These are phyloP conservation scores for Termitomyces sp. DNA, from an alignment of 768 basidiomycete genomes.

Conservation along the genomic window DNA sequence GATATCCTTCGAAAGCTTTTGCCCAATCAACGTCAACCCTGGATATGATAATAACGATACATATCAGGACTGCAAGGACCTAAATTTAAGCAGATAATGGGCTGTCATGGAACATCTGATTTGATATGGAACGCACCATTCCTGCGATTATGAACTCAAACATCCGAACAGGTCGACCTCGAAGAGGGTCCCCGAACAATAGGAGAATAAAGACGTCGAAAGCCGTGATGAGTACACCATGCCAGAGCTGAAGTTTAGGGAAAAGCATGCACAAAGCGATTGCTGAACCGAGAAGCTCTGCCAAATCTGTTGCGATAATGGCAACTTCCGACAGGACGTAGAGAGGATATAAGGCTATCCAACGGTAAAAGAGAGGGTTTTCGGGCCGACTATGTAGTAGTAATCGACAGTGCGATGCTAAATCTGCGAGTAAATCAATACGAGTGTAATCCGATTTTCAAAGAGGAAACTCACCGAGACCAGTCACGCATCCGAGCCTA, in stretches of 20 bases:
- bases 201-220: constrained; percentile 68
- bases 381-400: constrained; percentile 60
- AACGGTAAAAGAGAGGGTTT: constrained; percentile 50
- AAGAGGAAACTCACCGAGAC: constrained; percentile 47
- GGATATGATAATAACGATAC: constrained; percentile 73
- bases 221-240: constrained; percentile 62
- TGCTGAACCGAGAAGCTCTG: constrained; percentile 77
- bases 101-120: not conserved
- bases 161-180: constrained; percentile 43
- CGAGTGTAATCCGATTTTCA: not conserved
- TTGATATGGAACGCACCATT: constrained; percentile 37
- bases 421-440: constrained; percentile 23
- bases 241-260: constrained; percentile 63
- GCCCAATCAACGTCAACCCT: constrained; percentile 68
- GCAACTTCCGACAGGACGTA: constrained; percentile 63
- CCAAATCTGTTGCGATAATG: constrained; percentile 74
- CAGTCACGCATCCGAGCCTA: constrained; percentile 78
- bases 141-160: constrained; percentile 43
- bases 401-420: constrained; percentile 55
- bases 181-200: constrained; percentile 62
- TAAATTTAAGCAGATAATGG: not conserved
- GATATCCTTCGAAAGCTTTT: constrained; percentile 65
- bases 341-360: constrained; percentile 27
- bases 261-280: constrained; percentile 77
- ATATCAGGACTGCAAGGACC: constrained; percentile 49